Conservation (phyloP, 2,329 filamentous ascomycete species). For the Thielaviopsis ethacetica region DNA sequence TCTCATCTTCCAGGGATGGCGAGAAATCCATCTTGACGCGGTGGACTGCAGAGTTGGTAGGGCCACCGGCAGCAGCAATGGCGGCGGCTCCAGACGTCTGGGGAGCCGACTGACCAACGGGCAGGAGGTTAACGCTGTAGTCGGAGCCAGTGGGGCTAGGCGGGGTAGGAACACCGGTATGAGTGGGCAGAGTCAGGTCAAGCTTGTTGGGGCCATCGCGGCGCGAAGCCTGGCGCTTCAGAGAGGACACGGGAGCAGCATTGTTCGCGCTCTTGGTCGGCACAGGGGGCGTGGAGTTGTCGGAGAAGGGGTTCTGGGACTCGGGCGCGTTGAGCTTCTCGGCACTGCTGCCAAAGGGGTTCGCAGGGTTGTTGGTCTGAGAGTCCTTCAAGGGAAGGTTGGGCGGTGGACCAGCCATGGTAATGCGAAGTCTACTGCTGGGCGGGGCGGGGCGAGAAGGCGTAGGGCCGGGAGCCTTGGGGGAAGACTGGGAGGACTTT, state of each 20-base stretch:
- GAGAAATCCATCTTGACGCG: slow-evolving; percentile 90
- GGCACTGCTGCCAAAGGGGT: slow-evolving; percentile 53
- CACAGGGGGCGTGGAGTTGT: slow-evolving; percentile 36
- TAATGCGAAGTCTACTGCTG: slow-evolving; percentile 4
- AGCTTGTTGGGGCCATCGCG: slow-evolving; percentile 33
- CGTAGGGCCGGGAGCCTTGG: slow-evolving; percentile 1
- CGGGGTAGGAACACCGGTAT: slow-evolving; percentile 21
- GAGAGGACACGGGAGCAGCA: slow-evolving; percentile 10
- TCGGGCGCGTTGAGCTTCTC: slow-evolving; percentile 21
- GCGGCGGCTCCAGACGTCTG: slow-evolving; percentile 37
- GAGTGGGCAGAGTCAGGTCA: slow-evolving; percentile 34
- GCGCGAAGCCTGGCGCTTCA: slow-evolving; percentile 40
- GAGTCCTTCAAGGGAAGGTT: slow-evolving; percentile 8
- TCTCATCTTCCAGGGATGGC: slow-evolving; percentile 82
- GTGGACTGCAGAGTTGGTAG: slow-evolving; percentile 52
- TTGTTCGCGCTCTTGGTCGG: slow-evolving; percentile 18
- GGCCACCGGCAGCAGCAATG: slow-evolving; percentile 46
- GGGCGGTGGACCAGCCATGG: neutral
- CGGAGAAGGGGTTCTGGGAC: slow-evolving; percentile 44
- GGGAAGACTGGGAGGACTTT: slow-evolving; percentile 6
- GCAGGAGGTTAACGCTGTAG: slow-evolving; percentile 40
- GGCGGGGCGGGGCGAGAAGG: slow-evolving; percentile 9
- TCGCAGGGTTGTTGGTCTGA: slow-evolving; percentile 36
- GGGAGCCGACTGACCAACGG: slow-evolving; percentile 28
- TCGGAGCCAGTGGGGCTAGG: slow-evolving; percentile 48